Conservation (phyloP, 2,329 filamentous ascomycete species). For the Aspergillus chevalieri region DNA sequence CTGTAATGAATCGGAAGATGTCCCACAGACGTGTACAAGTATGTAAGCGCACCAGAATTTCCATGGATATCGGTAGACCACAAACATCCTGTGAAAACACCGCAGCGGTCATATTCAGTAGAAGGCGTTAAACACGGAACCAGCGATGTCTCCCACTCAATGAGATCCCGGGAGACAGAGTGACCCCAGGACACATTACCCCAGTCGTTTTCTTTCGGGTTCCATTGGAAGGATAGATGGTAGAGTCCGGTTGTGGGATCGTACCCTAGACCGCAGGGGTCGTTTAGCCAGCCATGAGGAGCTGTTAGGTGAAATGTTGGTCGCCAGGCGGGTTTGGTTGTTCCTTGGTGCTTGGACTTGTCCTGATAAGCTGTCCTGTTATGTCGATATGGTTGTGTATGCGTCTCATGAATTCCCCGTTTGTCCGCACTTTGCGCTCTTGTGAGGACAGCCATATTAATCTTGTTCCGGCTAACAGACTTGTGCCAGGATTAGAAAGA, state of each 20-base stretch:
- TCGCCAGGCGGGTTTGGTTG: constrained; percentile 10
- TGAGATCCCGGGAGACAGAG: constrained; percentile 32
- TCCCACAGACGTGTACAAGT: constrained; percentile 38
- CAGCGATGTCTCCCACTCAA: constrained; percentile 30
- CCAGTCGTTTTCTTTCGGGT: constrained; percentile 37
- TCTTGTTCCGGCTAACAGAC: background rate
- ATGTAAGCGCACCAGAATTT: constrained; percentile 23
- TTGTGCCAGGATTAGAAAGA: background rate
- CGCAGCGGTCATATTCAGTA: constrained; percentile 32
- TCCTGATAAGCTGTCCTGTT: too few relatives aligned
- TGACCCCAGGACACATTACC: constrained; percentile 40
- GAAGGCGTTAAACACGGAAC: constrained; percentile 28
- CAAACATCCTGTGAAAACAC: constrained; percentile 40
- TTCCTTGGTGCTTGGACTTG: background rate
- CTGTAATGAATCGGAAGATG: constrained; percentile 38
- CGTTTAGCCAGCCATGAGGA: constrained; percentile 39
- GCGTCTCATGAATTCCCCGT: constrained; percentile 1
- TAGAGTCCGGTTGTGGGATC: constrained; percentile 35
- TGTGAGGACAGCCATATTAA: constrained; percentile 8
- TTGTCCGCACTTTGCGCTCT: background rate
- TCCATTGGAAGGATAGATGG: constrained; percentile 41
- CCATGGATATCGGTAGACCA: constrained; percentile 21
- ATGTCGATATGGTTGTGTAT: background rate
- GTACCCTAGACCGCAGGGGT: constrained; percentile 39
- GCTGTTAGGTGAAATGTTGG: constrained; percentile 34